Evolutionary conservation across 495 filamentous ascomycete genomes (phyloP).

Genomic region (Echria macrotheca): DNA sequence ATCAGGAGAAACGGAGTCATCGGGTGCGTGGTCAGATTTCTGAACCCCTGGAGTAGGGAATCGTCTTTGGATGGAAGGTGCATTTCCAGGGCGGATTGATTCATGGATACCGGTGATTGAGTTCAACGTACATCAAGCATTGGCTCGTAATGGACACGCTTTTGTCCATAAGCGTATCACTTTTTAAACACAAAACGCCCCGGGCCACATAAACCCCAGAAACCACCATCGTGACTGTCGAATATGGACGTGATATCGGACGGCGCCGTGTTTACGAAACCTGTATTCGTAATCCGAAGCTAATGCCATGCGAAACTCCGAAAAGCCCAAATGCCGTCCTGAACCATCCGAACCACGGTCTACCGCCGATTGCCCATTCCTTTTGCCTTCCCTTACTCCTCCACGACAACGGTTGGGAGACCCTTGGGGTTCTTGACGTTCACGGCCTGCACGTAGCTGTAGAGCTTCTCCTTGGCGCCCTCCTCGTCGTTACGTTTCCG

Average conservation of each 20-base stretch:
- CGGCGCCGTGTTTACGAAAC: conserved; percentile 33
- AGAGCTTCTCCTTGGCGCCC: conserved; percentile 95
- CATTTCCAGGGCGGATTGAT: conserved; percentile 29
- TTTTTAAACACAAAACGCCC: conserved; percentile 9
- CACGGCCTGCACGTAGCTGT: conserved; percentile 98
- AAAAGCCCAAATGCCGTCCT: conserved; percentile 47
- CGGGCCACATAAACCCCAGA: too few relatives aligned
- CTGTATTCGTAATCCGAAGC: conserved; percentile 47
- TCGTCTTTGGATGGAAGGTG: conserved; percentile 24
- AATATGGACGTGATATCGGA: conserved; percentile 29
- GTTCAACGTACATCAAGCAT: conserved; percentile 28
- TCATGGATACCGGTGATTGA: conserved; percentile 28
- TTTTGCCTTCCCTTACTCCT: conserved; percentile 43
- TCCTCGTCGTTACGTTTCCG: conserved; percentile 99
- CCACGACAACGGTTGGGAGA: conserved; percentile 75
- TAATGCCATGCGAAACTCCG: conserved; percentile 49
- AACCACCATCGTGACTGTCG: conserved; percentile 13
- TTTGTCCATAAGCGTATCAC: conserved; percentile 28
- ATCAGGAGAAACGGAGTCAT: conserved; percentile 39
- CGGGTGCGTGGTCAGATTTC: conserved; percentile 18
- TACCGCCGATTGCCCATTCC: conserved; percentile 28
- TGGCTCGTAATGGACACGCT: conserved; percentile 23
- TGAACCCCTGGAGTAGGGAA: conserved; percentile 21
- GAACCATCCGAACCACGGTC: conserved; percentile 31
- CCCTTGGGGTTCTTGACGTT: conserved; percentile 99